phyloP scores from a whole-genome alignment of 2,329 filamentous ascomycete genomes.

The Dryadomyces sulphureus region DNA sequence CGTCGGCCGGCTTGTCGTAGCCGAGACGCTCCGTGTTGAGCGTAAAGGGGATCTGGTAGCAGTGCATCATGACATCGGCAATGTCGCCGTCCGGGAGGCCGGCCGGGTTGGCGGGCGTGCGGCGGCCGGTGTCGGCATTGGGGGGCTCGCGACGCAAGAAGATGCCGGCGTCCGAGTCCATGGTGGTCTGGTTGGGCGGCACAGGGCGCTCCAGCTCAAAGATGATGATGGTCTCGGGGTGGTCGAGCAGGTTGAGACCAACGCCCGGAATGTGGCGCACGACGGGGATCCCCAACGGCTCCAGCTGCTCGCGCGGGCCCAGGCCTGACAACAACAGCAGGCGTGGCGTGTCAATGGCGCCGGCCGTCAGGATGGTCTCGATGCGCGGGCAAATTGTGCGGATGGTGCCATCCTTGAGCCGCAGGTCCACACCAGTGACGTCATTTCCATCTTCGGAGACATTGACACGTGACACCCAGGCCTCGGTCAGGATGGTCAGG shows the following conservation, averaged over 20 bases:
- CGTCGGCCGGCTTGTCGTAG: slow-evolving; percentile 36
- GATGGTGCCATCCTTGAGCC: slow-evolving; percentile 31
- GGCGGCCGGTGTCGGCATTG: slow-evolving; percentile 49
- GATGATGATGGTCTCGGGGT: slow-evolving; percentile 45
- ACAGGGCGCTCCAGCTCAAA: slow-evolving; percentile 69
- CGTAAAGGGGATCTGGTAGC: slow-evolving; percentile 88
- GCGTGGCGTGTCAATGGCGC: slow-evolving; percentile 68
- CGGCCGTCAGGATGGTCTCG: slow-evolving; percentile 69
- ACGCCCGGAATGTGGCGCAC: slow-evolving; percentile 43
- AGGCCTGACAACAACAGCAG: slow-evolving; percentile 44
- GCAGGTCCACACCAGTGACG: slow-evolving; percentile 61
- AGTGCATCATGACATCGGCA: slow-evolving; percentile 90
- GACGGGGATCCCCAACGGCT: slow-evolving; percentile 37
- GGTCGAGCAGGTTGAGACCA: slow-evolving; percentile 46
- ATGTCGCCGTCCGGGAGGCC: slow-evolving; percentile 51
- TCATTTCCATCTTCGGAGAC: slow-evolving; percentile 41
- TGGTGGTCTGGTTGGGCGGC: slow-evolving; percentile 68
- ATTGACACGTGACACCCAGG: slow-evolving; percentile 74
- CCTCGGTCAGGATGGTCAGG: slow-evolving; percentile 72
- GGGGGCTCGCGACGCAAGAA: slow-evolving; percentile 67
- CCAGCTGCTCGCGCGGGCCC: slow-evolving; percentile 38
- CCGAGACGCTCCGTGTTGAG: slow-evolving; percentile 73
- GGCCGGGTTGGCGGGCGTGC: slow-evolving; percentile 31
- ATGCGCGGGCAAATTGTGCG: slow-evolving; percentile 47
- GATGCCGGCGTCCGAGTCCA: slow-evolving; percentile 81